These are phyloP conservation scores for Akanthomyces muscarius DNA, from an alignment of 2,329 filamentous ascomycete genomes.

Conservation along the genomic window DNA sequence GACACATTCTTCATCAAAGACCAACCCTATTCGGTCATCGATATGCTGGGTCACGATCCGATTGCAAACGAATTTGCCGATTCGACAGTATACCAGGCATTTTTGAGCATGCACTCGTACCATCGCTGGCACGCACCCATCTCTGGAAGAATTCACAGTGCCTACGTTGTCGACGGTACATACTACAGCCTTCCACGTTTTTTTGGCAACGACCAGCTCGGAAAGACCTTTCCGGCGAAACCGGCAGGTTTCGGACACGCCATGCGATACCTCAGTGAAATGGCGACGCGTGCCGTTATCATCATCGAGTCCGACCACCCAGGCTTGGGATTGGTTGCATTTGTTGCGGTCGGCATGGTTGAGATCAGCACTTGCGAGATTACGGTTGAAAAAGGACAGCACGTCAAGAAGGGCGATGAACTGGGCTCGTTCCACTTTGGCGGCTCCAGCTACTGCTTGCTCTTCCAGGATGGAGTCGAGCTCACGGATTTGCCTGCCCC, in stretches of 20 bases:
- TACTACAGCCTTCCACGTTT: conserved; percentile 61
- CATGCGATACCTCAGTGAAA: conserved; percentile 62
- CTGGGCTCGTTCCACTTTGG: conserved; percentile 79
- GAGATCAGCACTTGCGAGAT: conserved; percentile 73
- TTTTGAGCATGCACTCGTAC: conserved; percentile 63
- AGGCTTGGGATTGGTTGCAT: conserved; percentile 63
- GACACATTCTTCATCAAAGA: conserved; percentile 66
- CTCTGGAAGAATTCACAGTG: conserved; percentile 54
- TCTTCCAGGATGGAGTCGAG: conserved; percentile 58
- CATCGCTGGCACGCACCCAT: conserved; percentile 72
- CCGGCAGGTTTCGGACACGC: conserved; percentile 42
- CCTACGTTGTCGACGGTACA: conserved; percentile 57
- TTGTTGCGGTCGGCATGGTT: conserved; percentile 71
- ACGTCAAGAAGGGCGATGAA: conserved; percentile 65
- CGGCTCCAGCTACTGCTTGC: conserved; percentile 64
- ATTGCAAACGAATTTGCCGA: conserved; percentile 53
- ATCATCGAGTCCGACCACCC: conserved; percentile 67
- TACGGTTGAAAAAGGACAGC: conserved; percentile 62
- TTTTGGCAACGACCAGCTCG: conserved; percentile 30
- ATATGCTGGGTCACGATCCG: conserved; percentile 59
- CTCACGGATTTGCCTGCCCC: conserved; percentile 36
- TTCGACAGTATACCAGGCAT: conserved; percentile 68
- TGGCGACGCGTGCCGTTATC: conserved; percentile 67
- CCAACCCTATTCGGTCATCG: conserved; percentile 61
- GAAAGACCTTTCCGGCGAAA: conserved; percentile 29